Conservation (phyloP, 345 rosid species). For the Gossypioides kirkii region DNA sequence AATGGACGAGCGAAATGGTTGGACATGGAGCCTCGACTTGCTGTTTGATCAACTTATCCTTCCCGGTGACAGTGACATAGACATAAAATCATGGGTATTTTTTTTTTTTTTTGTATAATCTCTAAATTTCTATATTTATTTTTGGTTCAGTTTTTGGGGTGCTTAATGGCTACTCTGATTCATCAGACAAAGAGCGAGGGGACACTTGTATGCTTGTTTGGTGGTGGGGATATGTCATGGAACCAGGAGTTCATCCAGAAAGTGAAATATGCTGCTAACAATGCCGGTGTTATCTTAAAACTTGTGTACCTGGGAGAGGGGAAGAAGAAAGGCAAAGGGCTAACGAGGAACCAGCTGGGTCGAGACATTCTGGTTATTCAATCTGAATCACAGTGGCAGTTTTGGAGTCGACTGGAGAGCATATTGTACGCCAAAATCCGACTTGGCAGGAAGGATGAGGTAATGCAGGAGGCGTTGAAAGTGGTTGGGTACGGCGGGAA, state of each 20-base stretch:
- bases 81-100: slow-evolving; percentile 42
- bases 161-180: background rate
- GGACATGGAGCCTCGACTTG: slow-evolving; percentile 57
- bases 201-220: slow-evolving; percentile 55
- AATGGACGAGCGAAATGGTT: slow-evolving; percentile 29
- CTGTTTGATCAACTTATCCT: slow-evolving; percentile 40
- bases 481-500: slow-evolving; percentile 52
- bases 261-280: slow-evolving; percentile 27
- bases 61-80: background rate
- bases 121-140: background rate
- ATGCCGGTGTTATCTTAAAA: slow-evolving; percentile 34
- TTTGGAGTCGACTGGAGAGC: slow-evolving; percentile 42
- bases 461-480: slow-evolving; percentile 45
- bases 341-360: slow-evolving; percentile 38
- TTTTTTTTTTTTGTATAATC: background rate
- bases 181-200: slow-evolving; percentile 27
- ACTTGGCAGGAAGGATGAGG: slow-evolving; percentile 32
- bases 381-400: slow-evolving; percentile 38
- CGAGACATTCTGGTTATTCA: slow-evolving; percentile 28
- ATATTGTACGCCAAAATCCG: slow-evolving; percentile 37
- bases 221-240: slow-evolving; percentile 75
- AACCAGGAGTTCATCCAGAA: slow-evolving; percentile 36
- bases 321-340: slow-evolving; percentile 46
- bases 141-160: background rate
- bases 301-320: slow-evolving; percentile 52